Conservation (phyloP, 768 basidiomycete species). For the Strobilomyces echinocephalus region DNA sequence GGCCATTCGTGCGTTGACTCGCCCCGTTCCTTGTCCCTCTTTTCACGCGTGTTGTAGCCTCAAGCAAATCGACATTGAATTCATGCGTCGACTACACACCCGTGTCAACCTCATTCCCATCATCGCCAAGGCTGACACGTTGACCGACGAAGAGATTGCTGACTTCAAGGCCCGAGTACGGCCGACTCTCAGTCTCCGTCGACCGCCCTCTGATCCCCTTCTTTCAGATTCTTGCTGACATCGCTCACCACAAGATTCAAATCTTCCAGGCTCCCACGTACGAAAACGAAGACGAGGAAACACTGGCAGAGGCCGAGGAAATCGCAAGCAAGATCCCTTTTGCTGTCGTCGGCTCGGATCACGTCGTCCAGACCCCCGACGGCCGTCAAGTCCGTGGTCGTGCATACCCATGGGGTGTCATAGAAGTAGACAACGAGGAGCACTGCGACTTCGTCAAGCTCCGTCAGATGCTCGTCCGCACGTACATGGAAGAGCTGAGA, state of each 20-base stretch:
- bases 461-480: slow-evolving; percentile 97
- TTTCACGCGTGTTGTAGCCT: slow-evolving; percentile 47
- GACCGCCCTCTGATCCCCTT: background rate
- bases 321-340: slow-evolving; percentile 98
- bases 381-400: slow-evolving; percentile 93
- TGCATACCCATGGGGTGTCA: slow-evolving; percentile 96
- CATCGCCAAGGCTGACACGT: slow-evolving; percentile 96
- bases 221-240: slow-evolving; percentile 81
- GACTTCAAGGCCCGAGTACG: slow-evolving; percentile 90
- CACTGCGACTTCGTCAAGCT: slow-evolving; percentile 99
- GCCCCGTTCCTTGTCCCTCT: background rate
- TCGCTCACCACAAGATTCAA: slow-evolving; percentile 91
- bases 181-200: background rate
- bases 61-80: slow-evolving; percentile 97
- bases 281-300: slow-evolving; percentile 98
- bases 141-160: slow-evolving; percentile 93
- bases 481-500: slow-evolving; percentile 98
- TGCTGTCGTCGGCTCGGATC: slow-evolving; percentile 94
- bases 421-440: slow-evolving; percentile 98
- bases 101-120: slow-evolving; percentile 98
- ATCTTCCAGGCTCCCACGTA: slow-evolving; percentile 98
- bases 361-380: slow-evolving; percentile 73
- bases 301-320: slow-evolving; percentile 94
- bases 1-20: slow-evolving; percentile 79
- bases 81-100: slow-evolving; percentile 95